These are phyloP conservation scores for Magnusiomyces tetraspermus DNA, from an alignment of 1,139 yeast species.

Conservation along the genomic window DNA sequence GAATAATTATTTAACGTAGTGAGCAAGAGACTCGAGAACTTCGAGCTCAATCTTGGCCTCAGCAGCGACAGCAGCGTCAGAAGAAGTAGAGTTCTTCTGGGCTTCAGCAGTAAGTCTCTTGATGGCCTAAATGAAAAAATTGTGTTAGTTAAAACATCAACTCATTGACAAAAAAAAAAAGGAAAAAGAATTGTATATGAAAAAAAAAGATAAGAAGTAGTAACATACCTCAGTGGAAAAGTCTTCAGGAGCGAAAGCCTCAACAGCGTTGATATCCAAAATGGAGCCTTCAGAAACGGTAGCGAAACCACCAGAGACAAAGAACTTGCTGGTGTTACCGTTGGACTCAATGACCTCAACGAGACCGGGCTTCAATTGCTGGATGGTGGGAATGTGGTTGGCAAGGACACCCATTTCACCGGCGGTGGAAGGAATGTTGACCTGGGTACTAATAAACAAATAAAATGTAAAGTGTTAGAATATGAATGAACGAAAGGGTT, in stretches of 20 bases:
- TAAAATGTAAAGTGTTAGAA: no score
- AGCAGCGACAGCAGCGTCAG: constrained; percentile 80
- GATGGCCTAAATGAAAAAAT: constrained; percentile 43
- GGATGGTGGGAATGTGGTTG: constrained; percentile 95
- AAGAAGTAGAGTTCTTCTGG: constrained; percentile 76
- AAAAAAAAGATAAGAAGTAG: background rate
- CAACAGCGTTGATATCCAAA: constrained; percentile 86
- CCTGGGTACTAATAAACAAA: constrained; percentile 65
- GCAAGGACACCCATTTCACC: constrained; percentile 98
- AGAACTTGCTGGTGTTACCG: constrained; percentile 72
- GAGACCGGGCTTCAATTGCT: constrained; percentile 94
- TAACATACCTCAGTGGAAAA: constrained; percentile 54
- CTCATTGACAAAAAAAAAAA: background rate
- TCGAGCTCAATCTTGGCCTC: constrained; percentile 93
- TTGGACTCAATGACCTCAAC: constrained; percentile 79
- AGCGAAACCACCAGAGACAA: constrained; percentile 94
- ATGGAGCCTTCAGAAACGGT: constrained; percentile 93
- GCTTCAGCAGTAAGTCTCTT: constrained; percentile 85
- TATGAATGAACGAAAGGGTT: no score
- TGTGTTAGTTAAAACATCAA: constrained; percentile 1
- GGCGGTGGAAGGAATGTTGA: constrained; percentile 89
- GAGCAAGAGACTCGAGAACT: constrained; percentile 88
- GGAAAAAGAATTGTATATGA: background rate
- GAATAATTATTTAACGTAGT: constrained; percentile 67
- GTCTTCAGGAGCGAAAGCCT: constrained; percentile 88